Conservation (phyloP, 345 rosid species). For the Ceriops zippeliana region DNA sequence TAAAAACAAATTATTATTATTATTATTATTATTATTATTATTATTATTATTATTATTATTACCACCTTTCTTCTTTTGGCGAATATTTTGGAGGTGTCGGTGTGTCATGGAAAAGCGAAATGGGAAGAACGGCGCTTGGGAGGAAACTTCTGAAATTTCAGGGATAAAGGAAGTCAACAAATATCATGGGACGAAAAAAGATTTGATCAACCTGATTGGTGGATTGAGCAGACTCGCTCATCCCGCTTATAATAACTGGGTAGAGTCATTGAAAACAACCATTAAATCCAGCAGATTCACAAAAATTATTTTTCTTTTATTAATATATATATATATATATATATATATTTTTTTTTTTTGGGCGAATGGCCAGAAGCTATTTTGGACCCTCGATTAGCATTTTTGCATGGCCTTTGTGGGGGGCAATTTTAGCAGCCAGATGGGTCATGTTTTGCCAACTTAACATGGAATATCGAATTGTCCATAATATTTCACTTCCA, state of each 20-base stretch:
- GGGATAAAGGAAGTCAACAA: constrained; percentile 8
- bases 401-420: too few relatives aligned
- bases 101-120: background rate
- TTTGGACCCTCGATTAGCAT: too few relatives aligned
- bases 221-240: background rate
- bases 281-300: background rate
- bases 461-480: too few relatives aligned
- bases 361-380: background rate
- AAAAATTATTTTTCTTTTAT: too few relatives aligned
- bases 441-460: too few relatives aligned
- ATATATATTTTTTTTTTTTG: background rate
- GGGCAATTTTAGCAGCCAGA: too few relatives aligned
- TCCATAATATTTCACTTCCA: too few relatives aligned
- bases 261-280: constrained; percentile 1
- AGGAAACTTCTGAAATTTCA: constrained; percentile 47
- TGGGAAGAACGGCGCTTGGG: background rate
- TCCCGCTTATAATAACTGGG: constrained; percentile 6
- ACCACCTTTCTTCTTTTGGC: constrained; percentile 1
- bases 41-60: too few relatives aligned
- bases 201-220: constrained; percentile 14
- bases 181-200: background rate
- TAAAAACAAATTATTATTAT: too few relatives aligned
- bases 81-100: too few relatives aligned
- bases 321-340: background rate
- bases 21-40: too few relatives aligned